Evolutionary conservation across 768 basidiomycete species (phyloP), one percentile per base, ranked within the genome.

Genomic region (Pleurotus ostreatus): DNA sequence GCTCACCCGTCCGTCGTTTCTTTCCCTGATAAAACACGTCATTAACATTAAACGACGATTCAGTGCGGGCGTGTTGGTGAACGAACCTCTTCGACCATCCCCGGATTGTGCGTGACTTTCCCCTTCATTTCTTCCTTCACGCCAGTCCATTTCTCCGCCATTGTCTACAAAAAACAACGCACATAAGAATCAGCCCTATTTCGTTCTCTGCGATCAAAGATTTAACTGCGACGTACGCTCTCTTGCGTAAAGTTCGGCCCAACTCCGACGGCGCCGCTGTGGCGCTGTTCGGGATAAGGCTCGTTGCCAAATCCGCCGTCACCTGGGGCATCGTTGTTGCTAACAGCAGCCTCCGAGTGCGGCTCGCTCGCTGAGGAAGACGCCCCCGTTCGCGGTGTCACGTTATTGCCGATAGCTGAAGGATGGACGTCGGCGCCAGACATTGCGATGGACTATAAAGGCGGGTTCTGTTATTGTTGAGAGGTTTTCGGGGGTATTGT

Each of bases 231-330:
- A 66, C 73, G 43, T 59, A 78, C 76, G 13, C 76, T 65, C 13
- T 64, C 64, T 18, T 61, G 37, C 26, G 66, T 60, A 51, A 70
- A 78, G 25, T 75, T 71, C 1, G 78, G 78, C 1, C 78, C 78
- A 46, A 69, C 71, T 0, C 78, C 78, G 7, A 79, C 75, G 22
- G 64, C 65, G 1, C 78, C 78, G 2, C 77, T 74, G 46, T 80
- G 78, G 15, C 55, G 66, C 62, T 79, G 77, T 39, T 72, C 70
- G 7, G 78, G 78, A 47, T 76, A 73, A 4, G 46, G 47, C n/a
- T 45, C 20, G 38, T 55, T 11, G 37, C 53, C 57, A 18, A 15
- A 38, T 0, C 57, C 58, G 46, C 58, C 43, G 18, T 55, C 22
- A 12, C 30, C 46, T 9, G 52, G 12, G 34, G 59, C 57, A 4